Base-by-base conservation (phyloP, 2,329 filamentous ascomycete genomes). In the Cladophialophora exuberans region DNA sequence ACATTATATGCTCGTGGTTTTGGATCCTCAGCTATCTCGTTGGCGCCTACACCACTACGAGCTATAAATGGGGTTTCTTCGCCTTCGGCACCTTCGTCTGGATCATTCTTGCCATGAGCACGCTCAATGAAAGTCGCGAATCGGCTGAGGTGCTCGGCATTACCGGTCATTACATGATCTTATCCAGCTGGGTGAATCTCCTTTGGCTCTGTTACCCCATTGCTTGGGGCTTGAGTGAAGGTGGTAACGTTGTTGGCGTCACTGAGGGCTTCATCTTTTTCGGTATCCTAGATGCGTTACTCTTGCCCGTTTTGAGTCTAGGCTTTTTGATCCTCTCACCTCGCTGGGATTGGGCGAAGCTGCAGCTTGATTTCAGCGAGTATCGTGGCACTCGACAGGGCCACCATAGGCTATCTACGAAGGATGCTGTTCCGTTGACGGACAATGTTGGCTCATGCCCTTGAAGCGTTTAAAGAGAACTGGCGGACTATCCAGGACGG, bases 51-150 rank as follows among this genome's bases (percentile, higher is more conserved):
- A 80, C 77, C 3, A 54, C 64, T 5, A 75, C 74, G 43, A 73
- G 69, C 62, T 83, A 83, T 69, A 82, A 82, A 68, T 83, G 80
- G 80, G 81, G 81, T 4, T 83, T 81, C 72, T 83, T 71, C 64
- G 75, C 70, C 58, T 80, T 82, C 53, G 80, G 79, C 59, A 78
- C 76, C 11, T 57, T 76, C 13, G 76, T 78, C 33, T 79, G 71
- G 54, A 31, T 77, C 5, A 68, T 78, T 45, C 71, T 83, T n/a
- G 73, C 75, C 23, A 67, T 70, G 66, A 74, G 72, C 59, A 79
- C 75, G 2, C 60, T 81, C 25, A 60, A 67, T 45, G 66, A 71
- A 44, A 73, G 76, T 54, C 66, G 66, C 6, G 65, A 67, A 31
- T 66, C 70, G 1, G 76, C 78, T 10, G 62, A 61, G 33, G 74